Evolutionary conservation across 257 asterid species (phyloP).

Genomic region (Przewalskia tangutica): DNA sequence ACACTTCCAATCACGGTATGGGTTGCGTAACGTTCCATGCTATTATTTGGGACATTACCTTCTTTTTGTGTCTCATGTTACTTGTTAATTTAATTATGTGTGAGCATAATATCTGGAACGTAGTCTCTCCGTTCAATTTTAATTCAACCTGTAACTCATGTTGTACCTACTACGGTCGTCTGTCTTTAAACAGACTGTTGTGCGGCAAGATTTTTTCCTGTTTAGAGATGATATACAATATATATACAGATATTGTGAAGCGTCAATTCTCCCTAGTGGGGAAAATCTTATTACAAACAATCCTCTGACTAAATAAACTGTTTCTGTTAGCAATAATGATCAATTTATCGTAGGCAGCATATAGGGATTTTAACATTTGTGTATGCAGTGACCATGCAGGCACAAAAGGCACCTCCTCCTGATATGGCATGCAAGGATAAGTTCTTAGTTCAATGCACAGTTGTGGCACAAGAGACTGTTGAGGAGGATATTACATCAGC

Average conservation of each 20-base stretch:
- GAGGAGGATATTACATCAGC: constrained; percentile 30
- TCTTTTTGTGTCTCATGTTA: background rate
- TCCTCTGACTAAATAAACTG: background rate
- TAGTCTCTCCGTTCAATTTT: background rate
- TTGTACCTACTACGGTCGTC: background rate
- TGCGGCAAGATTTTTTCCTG: background rate
- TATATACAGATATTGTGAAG: background rate
- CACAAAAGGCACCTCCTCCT: constrained; percentile 26
- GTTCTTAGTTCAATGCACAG: constrained; percentile 33
- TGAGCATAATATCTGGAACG: background rate
- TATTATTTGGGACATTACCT: background rate
- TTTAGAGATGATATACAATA: background rate
- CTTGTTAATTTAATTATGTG: background rate
- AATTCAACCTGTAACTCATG: background rate
- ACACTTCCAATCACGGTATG: background rate
- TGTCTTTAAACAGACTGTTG: background rate
- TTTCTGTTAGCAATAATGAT: background rate
- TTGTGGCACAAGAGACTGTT: constrained; percentile 27
- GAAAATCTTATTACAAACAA: background rate
- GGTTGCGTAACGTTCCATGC: background rate
- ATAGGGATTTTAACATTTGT: background rate
- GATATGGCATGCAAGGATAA: constrained; percentile 40
- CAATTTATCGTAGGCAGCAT: background rate
- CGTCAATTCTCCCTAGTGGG: background rate
- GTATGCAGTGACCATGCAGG: constrained; percentile 40